Evolutionary conservation across 2,329 filamentous ascomycete species (phyloP).

Genomic region (Fusarium sublunatum): DNA sequence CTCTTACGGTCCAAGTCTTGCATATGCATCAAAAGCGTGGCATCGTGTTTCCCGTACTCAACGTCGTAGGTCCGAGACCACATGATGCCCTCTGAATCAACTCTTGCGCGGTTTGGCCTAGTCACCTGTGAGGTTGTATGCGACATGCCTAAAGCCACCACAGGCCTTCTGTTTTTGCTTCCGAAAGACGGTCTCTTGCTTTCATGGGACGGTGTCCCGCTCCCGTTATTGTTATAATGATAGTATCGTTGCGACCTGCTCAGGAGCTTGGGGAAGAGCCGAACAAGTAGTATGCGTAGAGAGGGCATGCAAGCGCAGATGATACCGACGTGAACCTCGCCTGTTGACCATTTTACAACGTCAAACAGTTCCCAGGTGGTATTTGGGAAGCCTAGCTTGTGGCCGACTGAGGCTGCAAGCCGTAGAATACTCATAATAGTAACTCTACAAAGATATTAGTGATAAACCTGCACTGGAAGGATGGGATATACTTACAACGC

Average conservation of each 20-base stretch:
- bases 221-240: constrained; percentile 23
- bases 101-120: too few species aligned
- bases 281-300: constrained; percentile 50
- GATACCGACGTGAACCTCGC: constrained; percentile 55
- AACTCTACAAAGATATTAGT: constrained; percentile 44
- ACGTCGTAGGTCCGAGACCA: too few species aligned
- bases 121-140: too few species aligned
- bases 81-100: too few species aligned
- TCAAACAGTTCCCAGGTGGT: constrained; percentile 52
- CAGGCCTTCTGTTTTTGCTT: too few species aligned
- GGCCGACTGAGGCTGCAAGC: constrained; percentile 49
- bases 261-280: constrained; percentile 53
- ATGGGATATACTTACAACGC: constrained; percentile 51
- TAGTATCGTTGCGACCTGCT: constrained; percentile 48
- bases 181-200: too few species aligned
- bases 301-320: constrained; percentile 56
- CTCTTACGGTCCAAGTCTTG: too few species aligned
- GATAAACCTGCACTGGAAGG: not conserved
- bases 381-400: constrained; percentile 47
- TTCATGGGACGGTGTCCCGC: too few species aligned
- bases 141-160: too few species aligned
- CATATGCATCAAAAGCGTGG: too few species aligned
- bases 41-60: too few species aligned
- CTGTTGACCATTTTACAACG: constrained; percentile 50
- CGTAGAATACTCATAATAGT: constrained; percentile 55